These are phyloP conservation scores for Russula vinacea DNA, from an alignment of 768 basidiomycete genomes.

Conservation along the genomic window DNA sequence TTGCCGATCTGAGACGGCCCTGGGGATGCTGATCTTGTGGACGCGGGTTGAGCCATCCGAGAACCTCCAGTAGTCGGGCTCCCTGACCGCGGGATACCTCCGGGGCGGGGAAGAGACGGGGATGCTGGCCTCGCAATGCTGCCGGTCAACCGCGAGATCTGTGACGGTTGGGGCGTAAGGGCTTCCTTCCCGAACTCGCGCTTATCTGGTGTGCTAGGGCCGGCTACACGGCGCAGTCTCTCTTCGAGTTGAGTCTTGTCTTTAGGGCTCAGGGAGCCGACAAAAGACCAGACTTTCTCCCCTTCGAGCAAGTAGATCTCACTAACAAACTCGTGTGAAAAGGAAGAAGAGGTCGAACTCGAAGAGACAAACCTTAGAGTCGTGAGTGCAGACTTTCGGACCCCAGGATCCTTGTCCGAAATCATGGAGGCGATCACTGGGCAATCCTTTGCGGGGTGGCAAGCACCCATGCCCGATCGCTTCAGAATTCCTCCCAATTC, in stretches of 20 bases:
- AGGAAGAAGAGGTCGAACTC: constrained; percentile 9
- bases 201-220: constrained; percentile 51
- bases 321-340: constrained; percentile 40
- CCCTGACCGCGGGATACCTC: constrained; percentile 47
- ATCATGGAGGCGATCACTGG: constrained; percentile 74
- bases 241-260: constrained; percentile 93
- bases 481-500: constrained; percentile 76
- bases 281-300: constrained; percentile 78
- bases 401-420: constrained; percentile 84
- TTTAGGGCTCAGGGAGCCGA: constrained; percentile 73
- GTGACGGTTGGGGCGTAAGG: constrained; percentile 41
- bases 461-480: constrained; percentile 76
- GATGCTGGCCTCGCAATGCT: constrained; percentile 50
- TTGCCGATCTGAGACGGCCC: constrained; percentile 34
- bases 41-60: constrained; percentile 43
- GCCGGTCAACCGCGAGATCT: constrained; percentile 53
- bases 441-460: constrained; percentile 78
- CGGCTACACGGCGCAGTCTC: constrained; percentile 75
- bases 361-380: constrained; percentile 63
- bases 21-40: constrained; percentile 41
- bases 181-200: constrained; percentile 38
- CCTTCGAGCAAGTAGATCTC: constrained; percentile 81
- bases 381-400: constrained; percentile 82
- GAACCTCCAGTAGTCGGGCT: constrained; percentile 48
- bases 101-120: constrained; percentile 43